These are phyloP conservation scores for Aureobasidium subglaciale DNA, from an alignment of 2,329 filamentous ascomycete genomes.

Conservation along the genomic window DNA sequence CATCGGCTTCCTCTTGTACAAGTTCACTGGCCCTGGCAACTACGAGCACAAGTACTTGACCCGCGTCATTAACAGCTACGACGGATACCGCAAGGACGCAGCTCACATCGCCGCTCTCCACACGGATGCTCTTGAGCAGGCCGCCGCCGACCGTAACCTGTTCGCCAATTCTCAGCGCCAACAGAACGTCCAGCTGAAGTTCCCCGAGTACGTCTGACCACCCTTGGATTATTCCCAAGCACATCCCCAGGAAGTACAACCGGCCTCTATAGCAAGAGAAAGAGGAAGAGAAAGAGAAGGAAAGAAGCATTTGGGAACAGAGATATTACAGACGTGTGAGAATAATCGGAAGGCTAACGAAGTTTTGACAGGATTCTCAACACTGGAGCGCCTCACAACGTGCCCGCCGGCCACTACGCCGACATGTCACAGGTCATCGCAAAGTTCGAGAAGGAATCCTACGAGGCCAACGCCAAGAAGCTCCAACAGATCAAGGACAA, in stretches of 20 bases:
- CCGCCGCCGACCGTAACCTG: slow-evolving; percentile 54
- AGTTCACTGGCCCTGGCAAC: slow-evolving; percentile 34
- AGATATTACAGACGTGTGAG: background rate
- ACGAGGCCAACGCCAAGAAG: slow-evolving; percentile 51
- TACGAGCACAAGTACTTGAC: slow-evolving; percentile 39
- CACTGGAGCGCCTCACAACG: slow-evolving; percentile 55
- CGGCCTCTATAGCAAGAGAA: slow-evolving; percentile 1
- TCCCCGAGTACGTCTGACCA: slow-evolving; percentile 53
- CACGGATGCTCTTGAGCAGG: slow-evolving; percentile 55
- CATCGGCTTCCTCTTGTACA: slow-evolving; percentile 37
- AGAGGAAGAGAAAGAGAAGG: slow-evolving; percentile 6
- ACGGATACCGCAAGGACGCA: slow-evolving; percentile 46
- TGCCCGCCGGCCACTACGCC: slow-evolving; percentile 51
- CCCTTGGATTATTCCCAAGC: background rate
- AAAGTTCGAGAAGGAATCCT: slow-evolving; percentile 54
- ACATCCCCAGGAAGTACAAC: background rate
- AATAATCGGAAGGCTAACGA: slow-evolving; percentile 13
- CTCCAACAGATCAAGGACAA: slow-evolving; percentile 36
- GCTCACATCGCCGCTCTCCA: slow-evolving; percentile 54
- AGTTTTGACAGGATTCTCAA: slow-evolving; percentile 50
- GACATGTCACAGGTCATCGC: slow-evolving; percentile 54
- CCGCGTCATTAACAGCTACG: slow-evolving; percentile 51
- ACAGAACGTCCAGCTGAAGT: slow-evolving; percentile 47
- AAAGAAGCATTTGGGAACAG: background rate
- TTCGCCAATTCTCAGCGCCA: slow-evolving; percentile 43